phyloP scores from a whole-genome alignment of 352 stramenopile species.

The Globisporangium nagaii region DNA sequence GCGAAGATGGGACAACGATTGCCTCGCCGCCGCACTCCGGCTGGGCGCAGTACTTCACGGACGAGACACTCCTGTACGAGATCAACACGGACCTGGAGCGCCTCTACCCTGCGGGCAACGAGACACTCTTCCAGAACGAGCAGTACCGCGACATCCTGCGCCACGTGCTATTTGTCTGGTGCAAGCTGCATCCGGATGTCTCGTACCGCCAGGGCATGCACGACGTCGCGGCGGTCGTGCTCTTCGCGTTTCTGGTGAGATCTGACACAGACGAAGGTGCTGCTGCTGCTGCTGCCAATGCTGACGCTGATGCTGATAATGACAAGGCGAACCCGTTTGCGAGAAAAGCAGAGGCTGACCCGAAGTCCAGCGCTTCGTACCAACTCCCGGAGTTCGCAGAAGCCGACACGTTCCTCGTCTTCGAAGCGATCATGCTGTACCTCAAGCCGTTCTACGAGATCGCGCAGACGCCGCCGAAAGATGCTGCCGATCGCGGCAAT shows the following conservation, averaged over 20 bases:
- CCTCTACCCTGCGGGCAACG: slow-evolving; percentile 65
- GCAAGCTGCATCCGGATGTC: slow-evolving; percentile 68
- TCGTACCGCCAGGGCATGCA: slow-evolving; percentile 86
- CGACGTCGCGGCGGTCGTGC: slow-evolving; percentile 70
- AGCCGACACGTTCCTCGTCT: slow-evolving; percentile 65
- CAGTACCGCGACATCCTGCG: slow-evolving; percentile 53
- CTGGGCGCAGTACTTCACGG: slow-evolving; percentile 66
- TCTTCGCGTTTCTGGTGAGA: slow-evolving; percentile 54
- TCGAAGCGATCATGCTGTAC: slow-evolving; percentile 74
- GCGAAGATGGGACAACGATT: background rate
- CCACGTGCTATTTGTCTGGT: slow-evolving; percentile 82
- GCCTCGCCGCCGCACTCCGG: background rate
- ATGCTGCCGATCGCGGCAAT: background rate
- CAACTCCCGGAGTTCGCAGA: slow-evolving; percentile 39
- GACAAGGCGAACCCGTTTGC: slow-evolving; percentile 16
- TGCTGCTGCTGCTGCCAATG: background rate
- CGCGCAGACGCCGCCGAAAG: slow-evolving; percentile 27
- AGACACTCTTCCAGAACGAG: slow-evolving; percentile 74
- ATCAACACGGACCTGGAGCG: slow-evolving; percentile 82
- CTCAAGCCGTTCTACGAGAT: slow-evolving; percentile 77
- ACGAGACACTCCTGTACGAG: slow-evolving; percentile 65
- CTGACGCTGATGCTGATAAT: background rate
- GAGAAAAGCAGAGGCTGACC: background rate
- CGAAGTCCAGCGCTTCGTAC: background rate
- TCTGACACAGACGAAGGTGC: background rate